phyloP scores from a whole-genome alignment of 345 rosid species.

The Arabis hirsuta region DNA sequence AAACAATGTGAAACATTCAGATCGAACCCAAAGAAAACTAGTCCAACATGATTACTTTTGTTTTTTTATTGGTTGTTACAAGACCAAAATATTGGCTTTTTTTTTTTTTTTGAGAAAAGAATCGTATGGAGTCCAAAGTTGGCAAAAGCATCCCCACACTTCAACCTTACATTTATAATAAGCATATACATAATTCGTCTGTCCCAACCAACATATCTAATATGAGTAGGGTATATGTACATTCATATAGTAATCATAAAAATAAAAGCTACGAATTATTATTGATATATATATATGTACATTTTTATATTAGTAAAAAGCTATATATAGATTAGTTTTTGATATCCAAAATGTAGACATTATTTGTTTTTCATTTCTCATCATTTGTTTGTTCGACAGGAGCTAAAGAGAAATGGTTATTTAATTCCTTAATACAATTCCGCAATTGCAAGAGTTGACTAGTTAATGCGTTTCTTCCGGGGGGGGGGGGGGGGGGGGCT shows the following conservation, averaged over 20 bases:
- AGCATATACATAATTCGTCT: slow-evolving; percentile 17
- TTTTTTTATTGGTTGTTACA: too few species aligned
- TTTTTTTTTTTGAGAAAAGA: neutral
- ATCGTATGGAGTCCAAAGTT: slow-evolving; percentile 24
- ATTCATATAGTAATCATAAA: slow-evolving; percentile 22
- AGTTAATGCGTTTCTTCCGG: slow-evolving; percentile 27
- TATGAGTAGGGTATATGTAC: slow-evolving; percentile 3
- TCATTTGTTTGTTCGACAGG: slow-evolving; percentile 1
- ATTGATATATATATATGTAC: slow-evolving; percentile 2
- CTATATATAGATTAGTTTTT: neutral
- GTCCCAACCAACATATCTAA: slow-evolving; percentile 34
- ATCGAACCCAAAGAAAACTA: too few species aligned
- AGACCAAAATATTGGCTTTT: neutral
- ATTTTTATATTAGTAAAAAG: neutral
- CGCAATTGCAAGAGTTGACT: slow-evolving; percentile 37
- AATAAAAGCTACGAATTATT: slow-evolving; percentile 12
- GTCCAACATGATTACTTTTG: too few species aligned
- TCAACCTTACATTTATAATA: slow-evolving; percentile 32
- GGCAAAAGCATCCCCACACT: slow-evolving; percentile 39
- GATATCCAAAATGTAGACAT: slow-evolving; percentile 9
- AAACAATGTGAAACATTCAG: too few species aligned
- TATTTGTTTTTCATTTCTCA: neutral
- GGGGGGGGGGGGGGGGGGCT: neutral
- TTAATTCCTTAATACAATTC: slow-evolving; percentile 24
- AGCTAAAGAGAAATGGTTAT: neutral